Conservation (phyloP, 352 stramenopile genomes). For the Pythium brassicae region DNA sequence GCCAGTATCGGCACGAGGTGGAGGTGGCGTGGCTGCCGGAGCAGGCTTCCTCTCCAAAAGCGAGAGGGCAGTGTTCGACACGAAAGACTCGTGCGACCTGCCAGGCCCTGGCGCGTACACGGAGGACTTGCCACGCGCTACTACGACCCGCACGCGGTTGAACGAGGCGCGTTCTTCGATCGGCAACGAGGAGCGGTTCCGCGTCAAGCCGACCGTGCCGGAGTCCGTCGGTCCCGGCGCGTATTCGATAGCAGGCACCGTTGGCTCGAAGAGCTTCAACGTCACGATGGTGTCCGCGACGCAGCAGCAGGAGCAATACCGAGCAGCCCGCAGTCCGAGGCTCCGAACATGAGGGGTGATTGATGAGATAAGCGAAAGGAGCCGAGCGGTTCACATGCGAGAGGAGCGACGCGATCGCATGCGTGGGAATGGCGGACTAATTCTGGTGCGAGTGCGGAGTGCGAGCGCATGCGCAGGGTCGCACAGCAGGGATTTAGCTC, state of each 20-base stretch:
- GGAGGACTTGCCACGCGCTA: constrained; percentile 2
- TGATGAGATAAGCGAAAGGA: not conserved
- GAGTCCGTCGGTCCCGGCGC: constrained; percentile 39
- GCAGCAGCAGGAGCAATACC: not conserved
- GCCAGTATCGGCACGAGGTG: constrained; percentile 6
- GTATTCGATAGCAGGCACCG: constrained; percentile 46
- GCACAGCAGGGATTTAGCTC: no score
- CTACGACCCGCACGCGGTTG: constrained; percentile 22
- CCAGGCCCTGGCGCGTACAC: constrained; percentile 50
- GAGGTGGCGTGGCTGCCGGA: constrained; percentile 5
- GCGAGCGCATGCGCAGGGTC: no score
- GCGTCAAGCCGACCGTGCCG: constrained; percentile 44
- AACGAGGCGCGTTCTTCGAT: constrained; percentile 37
- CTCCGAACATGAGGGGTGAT: not conserved
- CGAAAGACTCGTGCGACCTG: constrained; percentile 29
- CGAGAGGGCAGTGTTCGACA: constrained; percentile 40
- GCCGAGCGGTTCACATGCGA: not conserved
- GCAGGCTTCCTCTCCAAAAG: constrained; percentile 40
- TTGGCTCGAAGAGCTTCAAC: constrained; percentile 70
- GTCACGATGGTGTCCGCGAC: constrained; percentile 38
- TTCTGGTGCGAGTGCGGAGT: no score
- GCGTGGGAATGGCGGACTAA: no score
- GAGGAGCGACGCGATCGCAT: no score
- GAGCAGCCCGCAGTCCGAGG: not conserved
- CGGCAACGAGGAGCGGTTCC: constrained; percentile 47